These are phyloP conservation scores for Amborella trichopoda DNA, from an alignment of 164 flowering plant species.

Conservation along the genomic window DNA sequence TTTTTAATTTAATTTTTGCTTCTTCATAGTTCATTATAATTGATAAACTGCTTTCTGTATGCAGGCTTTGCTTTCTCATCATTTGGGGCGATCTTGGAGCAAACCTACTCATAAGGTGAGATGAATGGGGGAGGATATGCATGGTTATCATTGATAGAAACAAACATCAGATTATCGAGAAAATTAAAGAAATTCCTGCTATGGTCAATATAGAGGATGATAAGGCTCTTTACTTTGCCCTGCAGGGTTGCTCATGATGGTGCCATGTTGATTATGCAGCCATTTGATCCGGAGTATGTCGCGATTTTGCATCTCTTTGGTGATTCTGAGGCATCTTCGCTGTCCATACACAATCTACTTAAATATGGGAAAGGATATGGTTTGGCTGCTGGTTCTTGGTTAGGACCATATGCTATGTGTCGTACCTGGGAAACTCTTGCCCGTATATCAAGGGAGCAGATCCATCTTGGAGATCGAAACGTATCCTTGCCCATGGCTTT, in stretches of 20 bases:
- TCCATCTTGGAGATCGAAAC: conserved; percentile 10
- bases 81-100: conserved; percentile 86
- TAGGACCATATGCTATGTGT: conserved; percentile 96
- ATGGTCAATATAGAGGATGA: conserved; percentile 2
- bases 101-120: conserved; percentile 50
- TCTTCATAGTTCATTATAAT: background rate
- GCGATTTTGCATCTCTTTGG: conserved; percentile 72
- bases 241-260: conserved; percentile 14
- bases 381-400: conserved; percentile 95
- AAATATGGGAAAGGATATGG: conserved; percentile 71
- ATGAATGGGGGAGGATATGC: background rate
- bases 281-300: conserved; percentile 44
- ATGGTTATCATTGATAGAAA: background rate
- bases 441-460: conserved; percentile 25
- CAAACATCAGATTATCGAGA: background rate
- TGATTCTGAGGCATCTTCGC: conserved; percentile 61
- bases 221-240: conserved; percentile 3
- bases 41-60: conserved; percentile 3
- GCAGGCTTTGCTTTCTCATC: conserved; percentile 78
- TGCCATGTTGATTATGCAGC: conserved; percentile 35
- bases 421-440: conserved; percentile 84
- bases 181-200: background rate
- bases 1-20: background rate
- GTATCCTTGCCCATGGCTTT: conserved; percentile 56
- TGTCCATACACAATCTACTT: conserved; percentile 89